Evolutionary conservation across 2,329 filamentous ascomycete species (phyloP).

Genomic region (Diaporthe batatas): DNA sequence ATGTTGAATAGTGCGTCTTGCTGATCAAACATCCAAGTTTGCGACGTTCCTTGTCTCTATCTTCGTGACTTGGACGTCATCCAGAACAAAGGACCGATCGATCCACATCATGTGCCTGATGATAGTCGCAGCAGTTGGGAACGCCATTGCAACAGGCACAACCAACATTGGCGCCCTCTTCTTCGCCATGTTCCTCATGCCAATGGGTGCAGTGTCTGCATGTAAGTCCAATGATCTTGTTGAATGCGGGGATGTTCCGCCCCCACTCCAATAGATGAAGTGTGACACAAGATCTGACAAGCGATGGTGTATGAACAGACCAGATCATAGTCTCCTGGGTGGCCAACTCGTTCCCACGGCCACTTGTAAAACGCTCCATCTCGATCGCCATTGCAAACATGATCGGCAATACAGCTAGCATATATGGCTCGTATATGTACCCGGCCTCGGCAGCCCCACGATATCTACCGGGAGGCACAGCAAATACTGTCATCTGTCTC

Average conservation of each 20-base stretch:
- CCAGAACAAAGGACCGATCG: slow-evolving; percentile 66
- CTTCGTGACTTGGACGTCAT: slow-evolving; percentile 67
- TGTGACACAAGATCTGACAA: not conserved
- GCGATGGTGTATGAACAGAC: slow-evolving; percentile 47
- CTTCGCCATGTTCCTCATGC: slow-evolving; percentile 74
- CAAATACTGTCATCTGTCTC: slow-evolving; percentile 73
- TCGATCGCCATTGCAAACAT: slow-evolving; percentile 77
- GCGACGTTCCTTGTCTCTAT: slow-evolving; percentile 67
- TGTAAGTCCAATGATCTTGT: slow-evolving; percentile 49
- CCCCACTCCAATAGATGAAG: not conserved
- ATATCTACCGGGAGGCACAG: slow-evolving; percentile 67
- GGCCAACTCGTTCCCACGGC: slow-evolving; percentile 78
- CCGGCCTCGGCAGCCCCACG: slow-evolving; percentile 56
- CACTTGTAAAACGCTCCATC: slow-evolving; percentile 74
- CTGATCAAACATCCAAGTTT: slow-evolving; percentile 49
- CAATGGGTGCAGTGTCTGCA: slow-evolving; percentile 64
- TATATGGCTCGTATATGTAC: slow-evolving; percentile 64
- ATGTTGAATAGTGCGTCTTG: not conserved
- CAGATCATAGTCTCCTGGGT: slow-evolving; percentile 76
- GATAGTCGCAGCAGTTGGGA: slow-evolving; percentile 64
- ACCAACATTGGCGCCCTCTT: slow-evolving; percentile 65
- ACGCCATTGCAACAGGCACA: slow-evolving; percentile 67
- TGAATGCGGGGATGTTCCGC: not conserved
- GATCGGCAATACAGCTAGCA: slow-evolving; percentile 70
- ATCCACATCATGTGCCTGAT: slow-evolving; percentile 68